phyloP scores from a whole-genome alignment of 148 eudicot species.

The Amaranthus palmeri region DNA sequence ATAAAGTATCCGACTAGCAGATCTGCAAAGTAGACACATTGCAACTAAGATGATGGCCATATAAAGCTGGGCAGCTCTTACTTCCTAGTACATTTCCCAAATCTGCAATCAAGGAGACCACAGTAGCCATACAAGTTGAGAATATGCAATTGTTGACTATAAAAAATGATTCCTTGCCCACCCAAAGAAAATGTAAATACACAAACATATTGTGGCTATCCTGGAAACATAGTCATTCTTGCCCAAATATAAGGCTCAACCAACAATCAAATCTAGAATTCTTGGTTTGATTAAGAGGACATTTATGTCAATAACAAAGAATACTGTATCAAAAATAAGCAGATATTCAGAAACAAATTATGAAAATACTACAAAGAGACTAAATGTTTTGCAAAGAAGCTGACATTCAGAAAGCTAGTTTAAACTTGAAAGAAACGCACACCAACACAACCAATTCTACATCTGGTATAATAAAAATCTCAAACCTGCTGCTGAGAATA shows the following conservation, averaged over 20 bases:
- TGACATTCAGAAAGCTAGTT: neutral
- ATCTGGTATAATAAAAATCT: constrained; percentile 1
- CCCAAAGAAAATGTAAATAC: too few relatives aligned
- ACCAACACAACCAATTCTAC: neutral
- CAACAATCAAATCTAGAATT: too few relatives aligned
- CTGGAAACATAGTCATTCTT: too few relatives aligned
- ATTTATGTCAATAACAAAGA: too few relatives aligned
- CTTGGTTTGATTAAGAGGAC: too few relatives aligned
- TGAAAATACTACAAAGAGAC: too few relatives aligned
- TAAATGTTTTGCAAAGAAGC: neutral
- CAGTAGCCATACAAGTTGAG: neutral
- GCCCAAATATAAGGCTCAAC: too few relatives aligned
- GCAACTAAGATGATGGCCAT: constrained; percentile 20
- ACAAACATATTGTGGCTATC: too few relatives aligned
- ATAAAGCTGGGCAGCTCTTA: constrained; percentile 14
- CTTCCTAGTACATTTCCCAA: constrained; percentile 18
- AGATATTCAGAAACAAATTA: too few relatives aligned
- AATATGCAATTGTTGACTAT: neutral
- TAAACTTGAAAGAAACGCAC: neutral
- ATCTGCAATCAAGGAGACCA: constrained; percentile 19
- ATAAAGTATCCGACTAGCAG: constrained; percentile 75
- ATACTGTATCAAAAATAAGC: neutral
- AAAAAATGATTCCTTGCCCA: neutral
- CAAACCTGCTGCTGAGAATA: constrained; percentile 88
- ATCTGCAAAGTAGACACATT: constrained; percentile 45